Conservation (phyloP, 768 basidiomycete genomes). For the Leccinum subgranulosum region DNA sequence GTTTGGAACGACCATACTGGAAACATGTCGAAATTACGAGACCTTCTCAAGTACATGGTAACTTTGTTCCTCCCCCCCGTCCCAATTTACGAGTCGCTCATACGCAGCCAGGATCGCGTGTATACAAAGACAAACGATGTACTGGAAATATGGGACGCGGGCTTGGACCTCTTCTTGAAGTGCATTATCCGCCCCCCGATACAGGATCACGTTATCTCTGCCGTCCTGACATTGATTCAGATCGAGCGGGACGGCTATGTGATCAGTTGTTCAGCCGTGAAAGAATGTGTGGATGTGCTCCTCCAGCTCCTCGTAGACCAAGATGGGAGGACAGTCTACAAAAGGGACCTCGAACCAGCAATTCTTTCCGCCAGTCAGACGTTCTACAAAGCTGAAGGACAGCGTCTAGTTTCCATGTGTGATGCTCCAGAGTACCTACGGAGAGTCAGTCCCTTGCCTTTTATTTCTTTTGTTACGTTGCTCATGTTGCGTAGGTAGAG, state of each 20-base stretch:
- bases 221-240: conserved; percentile 83
- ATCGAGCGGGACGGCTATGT: conserved; percentile 89
- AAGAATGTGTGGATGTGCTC: conserved; percentile 85
- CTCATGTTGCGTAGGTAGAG: conserved; percentile 58
- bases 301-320: conserved; percentile 57
- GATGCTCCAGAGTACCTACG: conserved; percentile 81
- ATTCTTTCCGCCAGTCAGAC: conserved; percentile 72
- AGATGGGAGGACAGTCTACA: conserved; percentile 65
- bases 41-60: conserved; percentile 97
- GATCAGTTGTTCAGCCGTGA: conserved; percentile 88
- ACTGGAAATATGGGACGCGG: conserved; percentile 78
- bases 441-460: conserved; percentile 48
- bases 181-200: conserved; percentile 81
- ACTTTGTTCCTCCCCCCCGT: conserved; percentile 15
- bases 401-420: conserved; percentile 64
- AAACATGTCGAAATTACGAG: conserved; percentile 83
- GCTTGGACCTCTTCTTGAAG: conserved; percentile 77
- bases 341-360: conserved; percentile 77
- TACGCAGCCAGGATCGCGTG: conserved; percentile 73
- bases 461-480: not conserved
- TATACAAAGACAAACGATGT: conserved; percentile 74
- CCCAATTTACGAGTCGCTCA: conserved; percentile 11
- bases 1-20: conserved; percentile 95
- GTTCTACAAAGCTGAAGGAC: conserved; percentile 80
- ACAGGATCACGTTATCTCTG: conserved; percentile 73